Evolutionary conservation across 495 filamentous ascomycete genomes (phyloP), one percentile per base, ranked within the genome.

Genomic region (Tuber umbilicatum): DNA sequence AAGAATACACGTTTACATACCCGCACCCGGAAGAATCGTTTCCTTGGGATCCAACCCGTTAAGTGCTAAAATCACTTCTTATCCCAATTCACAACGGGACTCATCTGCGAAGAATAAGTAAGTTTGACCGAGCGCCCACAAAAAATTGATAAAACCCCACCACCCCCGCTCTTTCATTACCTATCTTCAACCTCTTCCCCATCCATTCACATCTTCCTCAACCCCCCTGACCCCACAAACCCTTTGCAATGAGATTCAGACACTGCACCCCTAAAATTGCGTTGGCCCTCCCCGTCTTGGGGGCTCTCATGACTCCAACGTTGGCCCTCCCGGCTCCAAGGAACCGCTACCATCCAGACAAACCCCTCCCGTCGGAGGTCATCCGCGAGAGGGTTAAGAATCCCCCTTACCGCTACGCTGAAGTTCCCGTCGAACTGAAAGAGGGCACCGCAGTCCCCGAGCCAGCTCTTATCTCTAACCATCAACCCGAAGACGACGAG

Each of bases 1-100:
- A 60, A 60, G 50, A 60, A 60, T 60, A 60, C 50, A 60, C 50
- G 50, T 60, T 60, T 31, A 60, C 50, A 27, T 16, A 60, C 50
- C n/a, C 9, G 19, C 9, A 16, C 16, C n/a, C 31, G 21, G 50
- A n/a, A 60, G 50, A 31, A 60, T 27, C 9, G 16, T 27, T 60
- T 27, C 14, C n/a, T 60, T 27, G 2, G 50, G n/a, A 27, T 19
- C 50, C 50, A 60, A 60, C 50, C n/a, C 50, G n/a, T 9, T 31
- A 60, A 14, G 9, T 10, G 31, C 7, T 31, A 60, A 27, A 60
- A 12, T 60, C 31, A 31, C 50, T 27, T 60, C 50, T 14, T 60
- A 31, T 31, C 50, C 7, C n/a, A 60, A 60, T 60, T 27, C n/a
- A 60, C n/a, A 60, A 12, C 10, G n/a, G 50, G 3, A 31, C 31